Evolutionary conservation across 2,329 filamentous ascomycete genomes (phyloP).

Genomic region (Colletotrichum sidae): DNA sequence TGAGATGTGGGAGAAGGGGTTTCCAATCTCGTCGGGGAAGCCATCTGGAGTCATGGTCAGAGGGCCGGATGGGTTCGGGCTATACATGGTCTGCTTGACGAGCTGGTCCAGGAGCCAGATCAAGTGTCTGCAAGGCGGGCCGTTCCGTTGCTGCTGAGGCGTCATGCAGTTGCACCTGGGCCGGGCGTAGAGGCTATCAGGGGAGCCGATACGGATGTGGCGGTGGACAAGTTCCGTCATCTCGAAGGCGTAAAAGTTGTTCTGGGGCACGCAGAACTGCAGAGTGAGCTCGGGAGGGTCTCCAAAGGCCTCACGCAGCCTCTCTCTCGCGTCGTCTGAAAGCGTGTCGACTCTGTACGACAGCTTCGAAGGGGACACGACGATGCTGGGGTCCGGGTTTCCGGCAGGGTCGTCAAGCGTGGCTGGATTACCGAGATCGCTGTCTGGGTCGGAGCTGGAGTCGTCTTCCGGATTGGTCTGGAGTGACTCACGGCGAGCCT

Average conservation of each 20-base stretch:
- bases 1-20: constrained; percentile 62
- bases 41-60: constrained; percentile 57
- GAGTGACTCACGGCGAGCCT: constrained; percentile 43
- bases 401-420: constrained; percentile 42
- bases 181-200: constrained; percentile 51
- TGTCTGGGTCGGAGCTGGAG: constrained; percentile 44
- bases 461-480: constrained; percentile 39
- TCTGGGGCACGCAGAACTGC: constrained; percentile 60
- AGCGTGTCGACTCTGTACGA: constrained; percentile 55
- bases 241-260: constrained; percentile 65
- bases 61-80: constrained; percentile 49
- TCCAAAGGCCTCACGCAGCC: constrained; percentile 58
- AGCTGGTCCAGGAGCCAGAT: constrained; percentile 68
- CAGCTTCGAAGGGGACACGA: constrained; percentile 54
- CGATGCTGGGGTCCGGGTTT: constrained; percentile 41
- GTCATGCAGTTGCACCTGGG: constrained; percentile 61
- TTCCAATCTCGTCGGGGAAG: constrained; percentile 58
- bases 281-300: constrained; percentile 62
- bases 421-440: constrained; percentile 39
- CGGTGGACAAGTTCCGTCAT: constrained; percentile 66
- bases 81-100: constrained; percentile 58
- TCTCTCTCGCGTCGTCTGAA: constrained; percentile 48
- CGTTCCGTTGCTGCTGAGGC: constrained; percentile 34
- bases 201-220: constrained; percentile 61
- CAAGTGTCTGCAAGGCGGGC: constrained; percentile 60